A percentile compares a stretch with the other conserved stretches of the same genome.
Conservation (phyloP, 2,329 filamentous ascomycete species). For the Seiridium unicorne region DNA sequence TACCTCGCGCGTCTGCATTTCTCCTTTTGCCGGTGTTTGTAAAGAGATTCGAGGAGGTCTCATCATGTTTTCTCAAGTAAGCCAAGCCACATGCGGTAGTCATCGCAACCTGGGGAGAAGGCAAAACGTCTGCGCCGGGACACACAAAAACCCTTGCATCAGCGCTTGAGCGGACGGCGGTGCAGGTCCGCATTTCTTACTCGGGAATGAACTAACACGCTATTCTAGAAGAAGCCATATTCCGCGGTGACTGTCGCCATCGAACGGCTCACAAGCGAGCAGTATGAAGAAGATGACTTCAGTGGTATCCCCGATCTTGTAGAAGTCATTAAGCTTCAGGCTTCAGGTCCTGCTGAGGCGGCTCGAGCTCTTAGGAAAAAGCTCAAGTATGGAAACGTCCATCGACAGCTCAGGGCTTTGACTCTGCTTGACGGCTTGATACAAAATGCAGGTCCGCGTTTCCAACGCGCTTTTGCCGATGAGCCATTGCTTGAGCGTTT, state of each 20-base stretch:
- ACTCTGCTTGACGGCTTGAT: conserved; percentile 90
- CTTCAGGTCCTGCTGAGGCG: conserved; percentile 82
- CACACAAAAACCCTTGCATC: no score
- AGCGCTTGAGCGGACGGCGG: no score
- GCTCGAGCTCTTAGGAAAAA: conserved; percentile 94
- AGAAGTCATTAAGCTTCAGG: conserved; percentile 88
- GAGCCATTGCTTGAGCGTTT: conserved; percentile 90
- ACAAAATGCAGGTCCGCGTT: conserved; percentile 85
- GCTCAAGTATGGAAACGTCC: conserved; percentile 95
- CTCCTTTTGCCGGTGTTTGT: background rate
- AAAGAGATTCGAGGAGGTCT: background rate
- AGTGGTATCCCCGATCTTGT: conserved; percentile 91
- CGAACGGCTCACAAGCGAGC: conserved; percentile 85
- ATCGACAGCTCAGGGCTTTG: conserved; percentile 85
- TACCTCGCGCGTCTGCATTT: no score
- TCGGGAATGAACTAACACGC: background rate
- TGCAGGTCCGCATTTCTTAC: background rate
- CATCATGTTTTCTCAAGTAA: conserved; percentile 15
- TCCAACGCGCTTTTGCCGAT: conserved; percentile 85
- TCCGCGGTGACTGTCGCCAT: conserved; percentile 91
- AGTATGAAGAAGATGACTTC: conserved; percentile 86
- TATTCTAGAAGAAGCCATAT: conserved; percentile 74
- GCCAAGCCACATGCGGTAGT: background rate
- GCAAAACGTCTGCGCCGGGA: no score
- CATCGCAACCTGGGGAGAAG: background rate